Conservation (phyloP, 2,329 filamentous ascomycete genomes). For the Sclerotinia spermophila region DNA sequence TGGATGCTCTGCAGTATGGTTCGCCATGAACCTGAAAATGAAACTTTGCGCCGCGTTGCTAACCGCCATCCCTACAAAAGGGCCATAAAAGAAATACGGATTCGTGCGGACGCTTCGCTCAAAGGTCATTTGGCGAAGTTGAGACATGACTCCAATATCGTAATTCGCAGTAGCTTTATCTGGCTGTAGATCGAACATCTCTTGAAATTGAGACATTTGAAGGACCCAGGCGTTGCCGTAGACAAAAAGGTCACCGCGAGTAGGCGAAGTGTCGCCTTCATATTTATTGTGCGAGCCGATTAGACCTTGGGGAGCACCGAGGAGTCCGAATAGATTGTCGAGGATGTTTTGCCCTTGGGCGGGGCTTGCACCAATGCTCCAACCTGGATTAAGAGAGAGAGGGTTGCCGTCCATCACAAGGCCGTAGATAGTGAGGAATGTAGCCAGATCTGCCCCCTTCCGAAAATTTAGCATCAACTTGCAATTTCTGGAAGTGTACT, state of each 20-base stretch:
- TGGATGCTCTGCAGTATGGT: not conserved
- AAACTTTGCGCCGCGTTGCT: conserved; percentile 11
- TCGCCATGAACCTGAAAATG: conserved; percentile 4
- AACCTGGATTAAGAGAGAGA: conserved; percentile 5
- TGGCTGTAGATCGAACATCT: conserved; percentile 43
- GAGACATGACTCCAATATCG: conserved; percentile 42
- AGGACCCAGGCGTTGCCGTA: not conserved
- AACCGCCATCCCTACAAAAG: conserved; percentile 7
- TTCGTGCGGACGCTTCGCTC: conserved; percentile 36
- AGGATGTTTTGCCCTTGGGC: conserved; percentile 21
- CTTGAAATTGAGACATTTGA: conserved; percentile 42
- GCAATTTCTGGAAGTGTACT: conserved; percentile 20
- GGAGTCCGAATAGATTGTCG: conserved; percentile 22
- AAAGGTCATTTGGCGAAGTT: conserved; percentile 45
- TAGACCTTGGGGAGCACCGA: conserved; percentile 44
- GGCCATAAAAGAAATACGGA: conserved; percentile 49
- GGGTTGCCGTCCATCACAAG: conserved; percentile 5
- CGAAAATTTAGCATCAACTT: conserved; percentile 4
- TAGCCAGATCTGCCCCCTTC: conserved; percentile 11
- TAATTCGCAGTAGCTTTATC: conserved; percentile 37
- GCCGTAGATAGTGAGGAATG: not conserved
- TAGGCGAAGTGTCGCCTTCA: conserved; percentile 50
- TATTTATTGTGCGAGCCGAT: conserved; percentile 49
- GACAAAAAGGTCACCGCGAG: conserved; percentile 46
- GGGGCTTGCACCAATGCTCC: not conserved